phyloP scores from a whole-genome alignment of 2,329 filamentous ascomycete genomes.

The Sporothrix humicola region DNA sequence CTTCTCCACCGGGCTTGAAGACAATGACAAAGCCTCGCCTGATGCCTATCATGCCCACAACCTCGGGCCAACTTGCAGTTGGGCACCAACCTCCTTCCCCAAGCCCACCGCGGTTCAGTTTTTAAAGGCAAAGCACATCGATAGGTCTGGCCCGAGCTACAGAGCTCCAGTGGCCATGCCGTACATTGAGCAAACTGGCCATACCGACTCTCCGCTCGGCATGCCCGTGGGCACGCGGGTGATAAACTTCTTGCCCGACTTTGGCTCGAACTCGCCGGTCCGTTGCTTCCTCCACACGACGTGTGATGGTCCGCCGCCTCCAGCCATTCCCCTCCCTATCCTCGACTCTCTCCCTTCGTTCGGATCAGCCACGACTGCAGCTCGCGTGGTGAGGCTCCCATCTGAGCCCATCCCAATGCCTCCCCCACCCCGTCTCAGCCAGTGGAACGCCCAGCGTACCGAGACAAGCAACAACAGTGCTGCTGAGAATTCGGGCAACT shows the following conservation, averaged over 20 bases:
- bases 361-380: neutral
- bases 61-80: neutral
- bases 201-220: neutral
- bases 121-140: too few relatives aligned
- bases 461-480: neutral
- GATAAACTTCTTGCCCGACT: constrained; percentile 3
- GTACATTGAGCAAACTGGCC: neutral
- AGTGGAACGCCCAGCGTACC: neutral
- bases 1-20: neutral
- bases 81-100: neutral
- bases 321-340: neutral
- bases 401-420: neutral
- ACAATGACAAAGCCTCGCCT: too few relatives aligned
- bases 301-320: neutral
- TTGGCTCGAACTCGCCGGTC: neutral
- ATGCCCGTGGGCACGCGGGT: constrained; percentile 3
- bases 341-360: neutral
- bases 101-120: too few relatives aligned
- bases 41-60: neutral
- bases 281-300: constrained; percentile 7
- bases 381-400: neutral
- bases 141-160: too few relatives aligned
- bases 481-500: too few relatives aligned
- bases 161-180: neutral
- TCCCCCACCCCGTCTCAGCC: neutral